Evolutionary conservation across 2,329 filamentous ascomycete species (phyloP).

Genomic region (Pseudocercospora vitis): DNA sequence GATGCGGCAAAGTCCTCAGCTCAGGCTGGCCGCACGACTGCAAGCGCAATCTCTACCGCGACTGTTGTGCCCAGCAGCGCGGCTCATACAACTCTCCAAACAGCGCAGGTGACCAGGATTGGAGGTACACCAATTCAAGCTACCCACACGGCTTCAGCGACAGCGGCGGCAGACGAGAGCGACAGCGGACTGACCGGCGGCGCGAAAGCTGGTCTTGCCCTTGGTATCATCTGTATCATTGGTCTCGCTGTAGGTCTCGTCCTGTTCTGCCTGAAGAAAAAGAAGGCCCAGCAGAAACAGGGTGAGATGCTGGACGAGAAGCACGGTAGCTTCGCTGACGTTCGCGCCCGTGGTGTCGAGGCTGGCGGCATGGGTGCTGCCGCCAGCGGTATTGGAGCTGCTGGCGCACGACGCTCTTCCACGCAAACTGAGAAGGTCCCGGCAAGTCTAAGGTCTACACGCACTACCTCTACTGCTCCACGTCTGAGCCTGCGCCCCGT

Average conservation of each 20-base stretch:
- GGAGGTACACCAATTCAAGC: slow-evolving; percentile 30
- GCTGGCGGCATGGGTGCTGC: slow-evolving; percentile 18
- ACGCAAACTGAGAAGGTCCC: slow-evolving; percentile 37
- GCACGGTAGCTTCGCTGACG: slow-evolving; percentile 29
- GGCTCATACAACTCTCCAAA: slow-evolving; percentile 24
- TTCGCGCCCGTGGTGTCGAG: slow-evolving; percentile 22
- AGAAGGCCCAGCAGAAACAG: slow-evolving; percentile 59
- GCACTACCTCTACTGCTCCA: slow-evolving; percentile 62
- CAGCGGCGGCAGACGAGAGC: slow-evolving; percentile 16
- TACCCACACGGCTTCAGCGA: slow-evolving; percentile 20
- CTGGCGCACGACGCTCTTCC: slow-evolving; percentile 26
- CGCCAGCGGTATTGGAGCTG: slow-evolving; percentile 13
- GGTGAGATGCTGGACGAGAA: slow-evolving; percentile 45
- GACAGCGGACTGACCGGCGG: slow-evolving; percentile 46
- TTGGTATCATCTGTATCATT: slow-evolving; percentile 73
- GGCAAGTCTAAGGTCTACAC: slow-evolving; percentile 43
- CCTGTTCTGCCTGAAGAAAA: slow-evolving; percentile 71
- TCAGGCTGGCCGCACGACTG: slow-evolving; percentile 12
- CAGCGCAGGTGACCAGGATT: slow-evolving; percentile 19
- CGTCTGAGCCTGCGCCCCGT: slow-evolving; percentile 81
- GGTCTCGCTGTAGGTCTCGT: slow-evolving; percentile 65
- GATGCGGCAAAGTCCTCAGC: slow-evolving; percentile 17
- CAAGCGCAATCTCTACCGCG: slow-evolving; percentile 14
- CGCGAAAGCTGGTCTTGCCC: slow-evolving; percentile 76
- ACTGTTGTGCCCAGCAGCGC: slow-evolving; percentile 20